These are phyloP conservation scores for Podospora pseudopauciseta DNA, from an alignment of 495 filamentous ascomycete species.

Conservation along the genomic window DNA sequence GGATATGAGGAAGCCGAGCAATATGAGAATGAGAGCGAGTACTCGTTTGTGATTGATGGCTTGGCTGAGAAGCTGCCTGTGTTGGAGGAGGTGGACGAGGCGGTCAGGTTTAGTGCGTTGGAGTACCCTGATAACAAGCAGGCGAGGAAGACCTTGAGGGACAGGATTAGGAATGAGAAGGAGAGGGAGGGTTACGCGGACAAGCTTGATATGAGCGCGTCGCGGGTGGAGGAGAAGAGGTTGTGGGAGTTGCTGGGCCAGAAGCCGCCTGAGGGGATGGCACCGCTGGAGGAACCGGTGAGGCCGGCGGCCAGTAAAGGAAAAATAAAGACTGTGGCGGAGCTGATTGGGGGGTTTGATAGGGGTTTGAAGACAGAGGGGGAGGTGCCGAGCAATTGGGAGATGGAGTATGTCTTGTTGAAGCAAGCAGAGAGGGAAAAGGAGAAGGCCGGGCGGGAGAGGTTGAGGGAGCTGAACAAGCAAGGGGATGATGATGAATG, in stretches of 20 bases:
- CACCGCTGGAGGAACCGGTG: constrained; percentile 21
- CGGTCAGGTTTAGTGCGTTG: constrained; percentile 29
- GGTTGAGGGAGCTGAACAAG: background rate
- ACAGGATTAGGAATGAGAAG: constrained; percentile 33
- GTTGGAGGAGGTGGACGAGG: constrained; percentile 27
- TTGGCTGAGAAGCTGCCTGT: constrained; percentile 16
- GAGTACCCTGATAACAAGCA: constrained; percentile 16
- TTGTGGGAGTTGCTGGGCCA: constrained; percentile 52
- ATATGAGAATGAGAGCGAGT: constrained; percentile 16
- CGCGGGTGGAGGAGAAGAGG: constrained; percentile 52
- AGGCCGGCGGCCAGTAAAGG: background rate
- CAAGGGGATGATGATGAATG: background rate
- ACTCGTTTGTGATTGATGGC: background rate
- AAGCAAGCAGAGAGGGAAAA: constrained; percentile 9
- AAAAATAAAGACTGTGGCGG: constrained; percentile 11
- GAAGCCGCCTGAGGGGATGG: constrained; percentile 58
- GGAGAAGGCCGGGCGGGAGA: constrained; percentile 1
- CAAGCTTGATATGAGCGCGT: constrained; percentile 47
- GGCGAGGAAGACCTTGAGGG: constrained; percentile 19
- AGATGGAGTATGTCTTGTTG: constrained; percentile 19
- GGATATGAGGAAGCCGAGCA: constrained; percentile 20
- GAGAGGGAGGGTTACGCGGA: constrained; percentile 53
- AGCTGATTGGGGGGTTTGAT: constrained; percentile 37
- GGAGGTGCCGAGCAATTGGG: constrained; percentile 21
- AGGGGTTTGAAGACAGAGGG: constrained; percentile 33